A percentile compares a stretch with the other conserved stretches of the same genome.
phyloP scores from a whole-genome alignment of 1,284 basidiomycete genomes.

The Ustilago curta region DNA sequence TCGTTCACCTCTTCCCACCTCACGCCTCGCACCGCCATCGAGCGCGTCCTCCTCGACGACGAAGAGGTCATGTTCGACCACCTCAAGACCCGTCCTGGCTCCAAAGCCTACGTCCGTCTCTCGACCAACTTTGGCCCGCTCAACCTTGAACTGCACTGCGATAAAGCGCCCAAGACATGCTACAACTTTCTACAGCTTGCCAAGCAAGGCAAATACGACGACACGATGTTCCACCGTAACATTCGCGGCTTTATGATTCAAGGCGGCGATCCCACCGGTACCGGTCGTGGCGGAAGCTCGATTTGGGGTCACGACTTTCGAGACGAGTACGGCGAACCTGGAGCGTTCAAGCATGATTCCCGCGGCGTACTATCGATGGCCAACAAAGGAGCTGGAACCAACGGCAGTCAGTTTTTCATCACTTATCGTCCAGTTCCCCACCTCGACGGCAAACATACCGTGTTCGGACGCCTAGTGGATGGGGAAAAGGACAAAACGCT shows the following conservation, averaged over 20 bases:
- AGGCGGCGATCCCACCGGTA: constrained; percentile 96
- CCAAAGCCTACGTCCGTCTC: constrained; percentile 74
- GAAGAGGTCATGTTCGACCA: constrained; percentile 84
- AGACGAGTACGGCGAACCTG: constrained; percentile 80
- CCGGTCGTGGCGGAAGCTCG: constrained; percentile 91
- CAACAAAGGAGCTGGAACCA: constrained; percentile 64
- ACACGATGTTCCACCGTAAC: constrained; percentile 86
- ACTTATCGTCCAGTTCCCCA: constrained; percentile 76
- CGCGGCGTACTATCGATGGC: constrained; percentile 67
- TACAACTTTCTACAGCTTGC: constrained; percentile 88
- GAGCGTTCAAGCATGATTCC: constrained; percentile 57
- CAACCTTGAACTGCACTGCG: constrained; percentile 91
- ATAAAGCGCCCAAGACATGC: constrained; percentile 90
- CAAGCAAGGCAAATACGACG: constrained; percentile 84
- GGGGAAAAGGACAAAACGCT: constrained; percentile 83
- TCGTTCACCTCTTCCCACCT: constrained; percentile 92
- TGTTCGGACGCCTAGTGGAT: constrained; percentile 91
- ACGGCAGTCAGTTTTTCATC: constrained; percentile 64
- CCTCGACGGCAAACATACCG: constrained; percentile 82
- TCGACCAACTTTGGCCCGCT: constrained; percentile 89
- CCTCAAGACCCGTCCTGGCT: constrained; percentile 68
- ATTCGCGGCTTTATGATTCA: constrained; percentile 99
- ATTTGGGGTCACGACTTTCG: constrained; percentile 95
- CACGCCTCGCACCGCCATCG: constrained; percentile 80
- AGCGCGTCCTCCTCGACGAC: constrained; percentile 90